These are phyloP conservation scores for Dittrichia graveolens DNA, from an alignment of 129 eudicot genomes.

Conservation along the genomic window DNA sequence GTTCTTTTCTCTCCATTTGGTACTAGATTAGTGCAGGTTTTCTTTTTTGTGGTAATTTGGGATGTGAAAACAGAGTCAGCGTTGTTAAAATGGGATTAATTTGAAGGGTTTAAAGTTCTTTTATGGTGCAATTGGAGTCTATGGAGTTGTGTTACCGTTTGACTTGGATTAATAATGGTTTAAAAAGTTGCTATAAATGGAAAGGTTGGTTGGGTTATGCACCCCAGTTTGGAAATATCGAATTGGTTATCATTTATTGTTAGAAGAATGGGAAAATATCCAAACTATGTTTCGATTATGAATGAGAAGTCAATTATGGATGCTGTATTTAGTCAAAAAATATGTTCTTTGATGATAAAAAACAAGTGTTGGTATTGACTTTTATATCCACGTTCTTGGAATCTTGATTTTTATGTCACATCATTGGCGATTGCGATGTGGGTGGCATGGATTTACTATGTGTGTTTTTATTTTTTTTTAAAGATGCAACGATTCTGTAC, in stretches of 20 bases:
- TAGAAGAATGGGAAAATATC: slow-evolving; percentile 23
- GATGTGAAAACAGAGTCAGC: slow-evolving; percentile 20
- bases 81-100: slow-evolving; percentile 25
- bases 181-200: slow-evolving; percentile 18
- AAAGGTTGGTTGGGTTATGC: slow-evolving; percentile 18
- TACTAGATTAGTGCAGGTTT: slow-evolving; percentile 28
- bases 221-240: slow-evolving; percentile 1
- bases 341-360: slow-evolving; percentile 23
- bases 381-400: slow-evolving; percentile 24
- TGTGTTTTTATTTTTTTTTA: no score
- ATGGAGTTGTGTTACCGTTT: neutral
- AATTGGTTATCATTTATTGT: slow-evolving; percentile 25
- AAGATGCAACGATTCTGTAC: no score
- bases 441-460: slow-evolving; percentile 3
- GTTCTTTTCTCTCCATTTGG: neutral
- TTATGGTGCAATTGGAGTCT: slow-evolving; percentile 16
- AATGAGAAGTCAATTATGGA: slow-evolving; percentile 34
- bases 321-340: slow-evolving; percentile 34
- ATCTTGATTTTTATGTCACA: slow-evolving; percentile 36
- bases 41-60: slow-evolving; percentile 1
- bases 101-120: neutral
- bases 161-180: neutral
- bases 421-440: slow-evolving; percentile 21
- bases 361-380: slow-evolving; percentile 24
- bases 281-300: neutral